Conservation (phyloP, 805 yeast species). For the Candida palmyrensis region DNA sequence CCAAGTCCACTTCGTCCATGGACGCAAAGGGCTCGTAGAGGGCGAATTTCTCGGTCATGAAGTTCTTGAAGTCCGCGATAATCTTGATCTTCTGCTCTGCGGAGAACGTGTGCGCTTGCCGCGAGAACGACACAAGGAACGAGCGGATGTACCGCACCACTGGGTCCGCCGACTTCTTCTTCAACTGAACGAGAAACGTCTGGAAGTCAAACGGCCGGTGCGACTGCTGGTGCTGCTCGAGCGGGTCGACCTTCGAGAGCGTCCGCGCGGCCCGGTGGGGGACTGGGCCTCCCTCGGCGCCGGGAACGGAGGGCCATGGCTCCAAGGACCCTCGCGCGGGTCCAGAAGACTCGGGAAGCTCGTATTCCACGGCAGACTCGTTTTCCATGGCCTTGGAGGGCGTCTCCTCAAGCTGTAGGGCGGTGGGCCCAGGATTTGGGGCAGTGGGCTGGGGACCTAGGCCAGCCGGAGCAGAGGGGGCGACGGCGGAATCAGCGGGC, state of each 20-base stretch:
- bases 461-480: too few species aligned
- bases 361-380: too few species aligned
- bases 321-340: too few species aligned
- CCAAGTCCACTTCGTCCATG: constrained; percentile 51
- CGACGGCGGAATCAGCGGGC: background rate
- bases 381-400: too few species aligned
- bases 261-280: too few species aligned
- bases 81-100: constrained; percentile 75
- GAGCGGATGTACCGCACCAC: constrained; percentile 81
- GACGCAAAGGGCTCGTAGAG: constrained; percentile 69
- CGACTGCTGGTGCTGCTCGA: constrained; percentile 36
- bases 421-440: too few species aligned
- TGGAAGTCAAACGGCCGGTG: constrained; percentile 76
- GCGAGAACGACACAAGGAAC: constrained; percentile 71
- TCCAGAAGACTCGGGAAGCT: too few species aligned
- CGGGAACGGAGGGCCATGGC: too few species aligned
- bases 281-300: too few species aligned
- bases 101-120: constrained; percentile 55
- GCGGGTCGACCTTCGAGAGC: constrained; percentile 23
- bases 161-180: constrained; percentile 78
- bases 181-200: constrained; percentile 64
- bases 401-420: too few species aligned
- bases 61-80: constrained; percentile 68
- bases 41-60: constrained; percentile 59
- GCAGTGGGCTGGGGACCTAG: too few species aligned